Conservation (phyloP, 495 filamentous ascomycete species). For the Penicillium parvum region DNA sequence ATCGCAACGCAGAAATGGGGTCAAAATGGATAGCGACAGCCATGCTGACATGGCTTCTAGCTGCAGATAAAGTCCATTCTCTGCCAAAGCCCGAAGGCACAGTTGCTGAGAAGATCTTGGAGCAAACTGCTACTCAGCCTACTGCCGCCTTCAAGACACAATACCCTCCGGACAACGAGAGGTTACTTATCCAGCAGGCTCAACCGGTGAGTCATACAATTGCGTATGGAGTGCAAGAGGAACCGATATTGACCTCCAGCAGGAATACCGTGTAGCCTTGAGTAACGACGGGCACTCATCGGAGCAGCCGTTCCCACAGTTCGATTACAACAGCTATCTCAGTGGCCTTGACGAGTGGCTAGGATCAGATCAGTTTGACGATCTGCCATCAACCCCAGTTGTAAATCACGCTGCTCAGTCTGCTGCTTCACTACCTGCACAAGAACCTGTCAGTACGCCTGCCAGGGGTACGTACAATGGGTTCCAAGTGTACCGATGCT, state of each 20-base stretch:
- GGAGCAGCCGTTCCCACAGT: constrained; percentile 32
- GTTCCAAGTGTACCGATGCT: not conserved
- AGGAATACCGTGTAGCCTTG: constrained; percentile 37
- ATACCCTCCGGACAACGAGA: constrained; percentile 31
- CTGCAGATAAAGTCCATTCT: constrained; percentile 23
- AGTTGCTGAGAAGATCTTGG: constrained; percentile 9
- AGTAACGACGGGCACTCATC: constrained; percentile 40
- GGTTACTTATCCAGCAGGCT: constrained; percentile 24
- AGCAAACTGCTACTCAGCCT: constrained; percentile 15
- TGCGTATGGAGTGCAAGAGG: not conserved
- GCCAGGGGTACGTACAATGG: too few relatives aligned
- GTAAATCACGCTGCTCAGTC: too few relatives aligned
- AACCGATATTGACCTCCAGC: not conserved
- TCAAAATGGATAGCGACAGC: constrained; percentile 19
- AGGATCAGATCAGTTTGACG: too few relatives aligned
- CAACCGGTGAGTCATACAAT: constrained; percentile 28
- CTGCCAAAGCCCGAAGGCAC: constrained; percentile 19
- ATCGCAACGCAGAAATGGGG: constrained; percentile 7
- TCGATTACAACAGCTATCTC: constrained; percentile 19
- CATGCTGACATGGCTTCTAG: constrained; percentile 38
- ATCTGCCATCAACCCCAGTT: too few relatives aligned
- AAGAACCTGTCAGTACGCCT: not conserved
- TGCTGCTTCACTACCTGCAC: not conserved
- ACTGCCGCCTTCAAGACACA: constrained; percentile 31
- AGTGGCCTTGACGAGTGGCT: constrained; percentile 24